Base-by-base conservation (phyloP, 371 early-diverging fungal species). In the Mortierella sp. region DNA sequence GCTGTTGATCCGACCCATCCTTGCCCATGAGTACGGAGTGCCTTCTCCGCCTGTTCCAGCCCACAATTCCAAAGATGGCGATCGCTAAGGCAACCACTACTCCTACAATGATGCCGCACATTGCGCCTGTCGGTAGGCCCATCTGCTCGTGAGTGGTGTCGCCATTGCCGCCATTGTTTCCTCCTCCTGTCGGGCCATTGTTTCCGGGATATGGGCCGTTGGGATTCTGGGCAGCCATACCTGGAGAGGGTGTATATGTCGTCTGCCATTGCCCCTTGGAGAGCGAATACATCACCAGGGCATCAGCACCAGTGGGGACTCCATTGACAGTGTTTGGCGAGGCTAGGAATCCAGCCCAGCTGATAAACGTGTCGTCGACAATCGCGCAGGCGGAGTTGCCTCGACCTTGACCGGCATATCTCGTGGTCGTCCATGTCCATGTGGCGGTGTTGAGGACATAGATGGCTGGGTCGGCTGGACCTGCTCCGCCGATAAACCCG, bases 261-360 rank as follows among this genome's bases (percentile, higher is more conserved):
- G 82, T 79, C 19, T 34, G 21, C 77, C 77, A 86, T 59, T 71
- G 21, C 24, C 43, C 55, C 3, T 59, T 75, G 19, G 77, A 69
- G 26, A 86, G 5, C 43, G 73, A 73, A 24, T 79, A 77, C n/a
- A 86, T 46, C 5, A 86, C 19, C 16, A 86, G 55, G 0, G 80
- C 80, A 19, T 86, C 80, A 4, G 76, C 69, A 0, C 73, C 86
- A 5, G 28, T 19, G 3, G 82, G 82, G 0, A 61, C 55, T 13
- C 70, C 77, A 24, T 72, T 75, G 13, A 50, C 37, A 14, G 67
- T 79, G 70, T 82, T 86, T 21, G 82, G 79, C 0, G 69, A 26
- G 26, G 13, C 50, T n/a, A 50, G 70, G 48, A 79, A 82, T 26
- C 86, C 86, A 31, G 82, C 86, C 86, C 86, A 86, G 55, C 75